Evolutionary conservation across 1,284 basidiomycete species (phyloP).

Genomic region (Melampsora occidentalis): DNA sequence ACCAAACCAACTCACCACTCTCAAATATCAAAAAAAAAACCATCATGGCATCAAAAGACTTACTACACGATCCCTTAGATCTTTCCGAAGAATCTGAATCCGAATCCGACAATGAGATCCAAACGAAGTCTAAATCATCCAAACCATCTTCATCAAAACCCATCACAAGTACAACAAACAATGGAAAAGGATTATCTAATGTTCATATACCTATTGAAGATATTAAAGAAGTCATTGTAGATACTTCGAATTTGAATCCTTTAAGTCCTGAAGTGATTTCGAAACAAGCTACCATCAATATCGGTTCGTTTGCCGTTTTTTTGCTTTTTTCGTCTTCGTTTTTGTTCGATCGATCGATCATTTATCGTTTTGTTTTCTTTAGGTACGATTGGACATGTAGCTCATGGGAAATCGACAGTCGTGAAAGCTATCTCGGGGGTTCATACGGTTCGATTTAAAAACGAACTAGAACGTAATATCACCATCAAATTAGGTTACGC

Average conservation of each 20-base stretch:
- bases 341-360: background rate
- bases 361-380: background rate
- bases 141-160: no score
- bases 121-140: no score
- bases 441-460: constrained; percentile 97
- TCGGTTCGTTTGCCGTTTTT: constrained; percentile 8
- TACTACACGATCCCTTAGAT: no score
- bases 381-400: constrained; percentile 55
- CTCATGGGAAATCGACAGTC: constrained; percentile 96
- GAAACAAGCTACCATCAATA: constrained; percentile 73
- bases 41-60: no score
- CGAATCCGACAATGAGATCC: no score
- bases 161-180: no score
- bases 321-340: background rate
- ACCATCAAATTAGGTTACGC: constrained; percentile 98
- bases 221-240: constrained; percentile 47
- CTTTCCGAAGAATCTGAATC: no score
- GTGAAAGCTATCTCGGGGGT: constrained; percentile 99
- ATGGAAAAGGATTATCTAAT: no score
- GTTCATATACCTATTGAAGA: constrained; percentile 31
- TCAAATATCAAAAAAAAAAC: no score
- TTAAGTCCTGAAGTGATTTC: constrained; percentile 93
- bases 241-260: constrained; percentile 66
- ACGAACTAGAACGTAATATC: constrained; percentile 95
- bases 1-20: no score